These are phyloP conservation scores for Colletotrichum gigasporum DNA, from an alignment of 2,329 filamentous ascomycete genomes.

Conservation along the genomic window DNA sequence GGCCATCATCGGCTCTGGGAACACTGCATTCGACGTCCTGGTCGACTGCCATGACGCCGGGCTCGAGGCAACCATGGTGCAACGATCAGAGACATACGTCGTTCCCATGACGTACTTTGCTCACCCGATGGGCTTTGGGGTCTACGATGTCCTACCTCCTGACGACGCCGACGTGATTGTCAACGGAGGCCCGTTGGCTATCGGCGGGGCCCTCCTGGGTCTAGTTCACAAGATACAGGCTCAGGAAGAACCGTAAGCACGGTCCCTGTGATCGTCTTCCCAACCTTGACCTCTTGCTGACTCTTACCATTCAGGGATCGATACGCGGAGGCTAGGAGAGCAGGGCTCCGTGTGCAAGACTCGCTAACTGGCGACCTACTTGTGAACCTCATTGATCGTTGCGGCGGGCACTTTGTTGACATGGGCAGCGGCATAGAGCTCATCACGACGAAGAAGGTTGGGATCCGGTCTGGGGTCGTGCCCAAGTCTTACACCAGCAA, in stretches of 20 bases:
- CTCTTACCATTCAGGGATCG: slow-evolving; percentile 1
- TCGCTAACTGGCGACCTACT: slow-evolving; percentile 24
- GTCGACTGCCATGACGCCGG: slow-evolving; percentile 43
- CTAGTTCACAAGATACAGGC: slow-evolving; percentile 19
- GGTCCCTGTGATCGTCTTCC: too few species aligned
- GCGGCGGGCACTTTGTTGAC: slow-evolving; percentile 48
- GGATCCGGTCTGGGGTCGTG: slow-evolving; percentile 39
- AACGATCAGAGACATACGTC: slow-evolving; percentile 46
- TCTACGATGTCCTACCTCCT: slow-evolving; percentile 38
- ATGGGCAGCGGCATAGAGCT: slow-evolving; percentile 42
- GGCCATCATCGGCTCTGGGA: slow-evolving; percentile 49
- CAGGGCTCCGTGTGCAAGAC: slow-evolving; percentile 18
- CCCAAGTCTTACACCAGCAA: slow-evolving; percentile 39
- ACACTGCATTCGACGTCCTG: slow-evolving; percentile 52
- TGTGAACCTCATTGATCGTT: slow-evolving; percentile 39
- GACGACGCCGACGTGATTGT: slow-evolving; percentile 36
- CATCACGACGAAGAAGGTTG: slow-evolving; percentile 40
- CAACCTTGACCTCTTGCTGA: not conserved
- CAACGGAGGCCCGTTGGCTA: slow-evolving; percentile 8
- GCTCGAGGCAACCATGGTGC: slow-evolving; percentile 45
- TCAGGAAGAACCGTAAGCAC: slow-evolving; percentile 26
- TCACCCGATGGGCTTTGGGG: slow-evolving; percentile 38
- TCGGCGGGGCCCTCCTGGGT: slow-evolving; percentile 12
- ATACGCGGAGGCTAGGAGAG: slow-evolving; percentile 5
- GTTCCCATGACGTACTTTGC: slow-evolving; percentile 42